Base-by-base conservation (phyloP, 2,329 filamentous ascomycete species). In the Didymella glomerata region DNA sequence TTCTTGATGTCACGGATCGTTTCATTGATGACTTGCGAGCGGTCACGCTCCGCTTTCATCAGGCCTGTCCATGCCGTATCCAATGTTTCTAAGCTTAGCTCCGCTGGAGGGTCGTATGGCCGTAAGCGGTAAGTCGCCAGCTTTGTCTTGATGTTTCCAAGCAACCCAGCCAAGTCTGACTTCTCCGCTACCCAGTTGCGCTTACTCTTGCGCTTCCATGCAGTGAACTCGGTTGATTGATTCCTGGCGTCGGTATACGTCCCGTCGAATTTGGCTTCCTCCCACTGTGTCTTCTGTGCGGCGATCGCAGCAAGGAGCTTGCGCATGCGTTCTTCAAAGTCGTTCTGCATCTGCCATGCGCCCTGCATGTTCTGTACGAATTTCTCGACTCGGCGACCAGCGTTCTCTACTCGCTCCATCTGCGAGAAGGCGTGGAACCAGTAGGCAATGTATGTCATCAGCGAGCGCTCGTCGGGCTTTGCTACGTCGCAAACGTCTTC, bases 351-450 rank as follows among this genome's bases (percentile, higher is more conserved):
- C 79, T 97, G 94, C 95, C 95, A 99, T 9, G 95, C 94, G 22
- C 95, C 95, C 75, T 97, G 93, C 95, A 99, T 98, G 77, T 95
- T 98, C 75, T 92, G 92, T 69, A 99, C 91, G 73, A 99, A 99
- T 79, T 99, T 99, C 81, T 99, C 95, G 5, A 99, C 95, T 67
- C 95, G 87, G 61, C 95, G 87, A 5, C 95, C 95, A 4, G 95
- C 95, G 75, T 99, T 99, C 79, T 99, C 95, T 9, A 99, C 95
- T 76, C 94, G 91, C 80, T 99, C 95, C 89, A 99, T 96, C 74
- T 98, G 94, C 28, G 94, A 98, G 77, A 99, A 99, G 69, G 95
- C 95, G 76, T 99, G 95, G 85, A 99, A 99, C 95, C 95, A 99
- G 82, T 99, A 99, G 65, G 95, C 95, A 70, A 99, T 99, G 78